phyloP scores from a whole-genome alignment of 257 asterid species.

The Gentiana macrophylla region DNA sequence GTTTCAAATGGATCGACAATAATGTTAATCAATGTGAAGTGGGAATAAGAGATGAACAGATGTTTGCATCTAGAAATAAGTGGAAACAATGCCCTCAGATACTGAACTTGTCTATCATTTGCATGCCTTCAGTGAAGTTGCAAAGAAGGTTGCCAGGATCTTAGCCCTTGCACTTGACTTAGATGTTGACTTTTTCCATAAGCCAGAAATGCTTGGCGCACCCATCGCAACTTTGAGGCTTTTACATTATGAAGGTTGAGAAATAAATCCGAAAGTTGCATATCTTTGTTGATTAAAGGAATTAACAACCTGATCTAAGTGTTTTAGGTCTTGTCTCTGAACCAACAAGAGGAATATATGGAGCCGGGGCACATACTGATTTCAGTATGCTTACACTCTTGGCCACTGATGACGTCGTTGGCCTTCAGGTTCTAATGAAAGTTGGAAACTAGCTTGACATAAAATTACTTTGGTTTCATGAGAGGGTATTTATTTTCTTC shows the following conservation, averaged over 20 bases:
- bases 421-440: constrained; percentile 60
- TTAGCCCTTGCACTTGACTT: constrained; percentile 77
- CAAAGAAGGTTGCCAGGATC: constrained; percentile 54
- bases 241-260: constrained; percentile 71
- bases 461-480: constrained; percentile 1
- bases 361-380: constrained; percentile 97
- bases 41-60: not conserved
- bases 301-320: constrained; percentile 13
- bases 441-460: not conserved
- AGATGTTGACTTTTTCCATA: constrained; percentile 44
- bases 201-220: constrained; percentile 55
- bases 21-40: no score
- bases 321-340: constrained; percentile 51
- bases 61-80: not conserved
- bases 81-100: not conserved
- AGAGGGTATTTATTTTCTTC: not conserved
- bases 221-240: constrained; percentile 69
- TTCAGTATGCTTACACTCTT: constrained; percentile 71
- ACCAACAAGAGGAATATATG: constrained; percentile 70
- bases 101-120: constrained; percentile 4
- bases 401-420: constrained; percentile 63
- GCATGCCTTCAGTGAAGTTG: constrained; percentile 47
- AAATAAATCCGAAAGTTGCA: constrained; percentile 7
- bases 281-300: constrained; percentile 5
- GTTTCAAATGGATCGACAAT: no score